phyloP scores from a whole-genome alignment of 208 protist genomes.

The Trypanosoma scelopori region DNA sequence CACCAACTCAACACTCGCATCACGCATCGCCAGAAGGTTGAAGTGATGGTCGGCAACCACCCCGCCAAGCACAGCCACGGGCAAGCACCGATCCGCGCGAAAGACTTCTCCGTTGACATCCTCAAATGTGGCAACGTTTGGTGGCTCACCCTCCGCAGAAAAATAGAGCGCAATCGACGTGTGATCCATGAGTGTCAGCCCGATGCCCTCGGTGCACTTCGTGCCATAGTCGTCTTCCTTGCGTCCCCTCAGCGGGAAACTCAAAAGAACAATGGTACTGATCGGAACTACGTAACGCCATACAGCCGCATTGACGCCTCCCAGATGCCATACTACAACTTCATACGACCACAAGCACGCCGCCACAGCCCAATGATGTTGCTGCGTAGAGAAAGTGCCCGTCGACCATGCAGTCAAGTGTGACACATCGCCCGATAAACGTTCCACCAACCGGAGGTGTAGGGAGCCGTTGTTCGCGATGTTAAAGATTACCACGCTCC shows the following conservation, averaged over 20 bases:
- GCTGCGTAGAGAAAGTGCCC: neutral
- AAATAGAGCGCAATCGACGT: constrained; percentile 5
- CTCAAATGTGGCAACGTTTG: constrained; percentile 5
- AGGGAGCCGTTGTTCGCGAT: neutral
- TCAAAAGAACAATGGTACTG: constrained; percentile 12
- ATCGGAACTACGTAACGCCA: constrained; percentile 6
- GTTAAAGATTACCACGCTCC: neutral
- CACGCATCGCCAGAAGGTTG: constrained; percentile 7
- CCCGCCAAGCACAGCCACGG: neutral
- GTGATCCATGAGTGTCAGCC: constrained; percentile 14
- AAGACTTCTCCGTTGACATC: constrained; percentile 12
- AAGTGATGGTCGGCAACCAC: constrained; percentile 12
- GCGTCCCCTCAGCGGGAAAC: constrained; percentile 4
- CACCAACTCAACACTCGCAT: constrained; percentile 7
- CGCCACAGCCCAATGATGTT: constrained; percentile 15
- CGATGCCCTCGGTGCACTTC: neutral
- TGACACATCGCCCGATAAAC: constrained; percentile 20
- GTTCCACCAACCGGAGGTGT: neutral
- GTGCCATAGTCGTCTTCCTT: neutral
- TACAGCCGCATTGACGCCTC: neutral
- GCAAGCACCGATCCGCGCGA: constrained; percentile 4
- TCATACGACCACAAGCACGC: constrained; percentile 27
- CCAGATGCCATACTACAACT: constrained; percentile 16
- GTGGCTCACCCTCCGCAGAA: neutral
- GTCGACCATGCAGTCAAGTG: constrained; percentile 19